Conservation (phyloP, 2,329 filamentous ascomycete genomes). For the Colletotrichum euphorbiae region DNA sequence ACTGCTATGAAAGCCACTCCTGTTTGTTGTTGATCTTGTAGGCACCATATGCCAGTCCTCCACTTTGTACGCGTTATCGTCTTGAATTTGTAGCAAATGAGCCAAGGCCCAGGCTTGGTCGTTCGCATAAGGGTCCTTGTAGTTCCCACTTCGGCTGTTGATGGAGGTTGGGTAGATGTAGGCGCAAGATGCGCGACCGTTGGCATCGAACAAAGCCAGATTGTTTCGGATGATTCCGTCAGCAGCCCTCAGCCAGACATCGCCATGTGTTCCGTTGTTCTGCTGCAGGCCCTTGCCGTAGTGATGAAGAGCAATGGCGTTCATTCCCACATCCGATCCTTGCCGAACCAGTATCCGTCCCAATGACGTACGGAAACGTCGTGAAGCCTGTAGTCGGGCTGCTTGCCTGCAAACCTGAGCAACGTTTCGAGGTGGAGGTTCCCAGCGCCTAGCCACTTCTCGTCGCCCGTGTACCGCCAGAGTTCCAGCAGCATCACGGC, state of each 20-base stretch:
- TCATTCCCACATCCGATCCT: constrained; percentile 32
- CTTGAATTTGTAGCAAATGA: constrained; percentile 33
- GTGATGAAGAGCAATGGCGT: constrained; percentile 29
- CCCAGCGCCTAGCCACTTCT: constrained; percentile 48
- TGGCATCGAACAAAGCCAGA: constrained; percentile 21
- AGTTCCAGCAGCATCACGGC: constrained; percentile 58
- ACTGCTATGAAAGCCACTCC: background rate
- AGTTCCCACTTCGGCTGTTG: constrained; percentile 17
- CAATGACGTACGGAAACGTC: constrained; percentile 34
- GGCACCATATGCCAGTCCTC: background rate
- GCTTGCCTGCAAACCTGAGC: constrained; percentile 26
- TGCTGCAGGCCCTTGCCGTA: constrained; percentile 2
- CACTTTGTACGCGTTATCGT: background rate
- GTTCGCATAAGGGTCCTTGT: constrained; percentile 36
- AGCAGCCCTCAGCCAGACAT: background rate
- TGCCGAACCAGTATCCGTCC: constrained; percentile 38
- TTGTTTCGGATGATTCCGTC: constrained; percentile 18
- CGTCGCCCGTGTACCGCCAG: constrained; percentile 55
- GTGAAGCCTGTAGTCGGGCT: constrained; percentile 33
- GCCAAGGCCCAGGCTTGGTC: constrained; percentile 30
- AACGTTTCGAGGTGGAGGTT: constrained; percentile 23
- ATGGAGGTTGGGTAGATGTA: constrained; percentile 32
- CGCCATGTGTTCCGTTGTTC: background rate
- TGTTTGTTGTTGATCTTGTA: background rate
- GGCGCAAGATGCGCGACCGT: constrained; percentile 27